These are phyloP conservation scores for Aureobasidium lini DNA, from an alignment of 2,329 filamentous ascomycete species.

Conservation along the genomic window DNA sequence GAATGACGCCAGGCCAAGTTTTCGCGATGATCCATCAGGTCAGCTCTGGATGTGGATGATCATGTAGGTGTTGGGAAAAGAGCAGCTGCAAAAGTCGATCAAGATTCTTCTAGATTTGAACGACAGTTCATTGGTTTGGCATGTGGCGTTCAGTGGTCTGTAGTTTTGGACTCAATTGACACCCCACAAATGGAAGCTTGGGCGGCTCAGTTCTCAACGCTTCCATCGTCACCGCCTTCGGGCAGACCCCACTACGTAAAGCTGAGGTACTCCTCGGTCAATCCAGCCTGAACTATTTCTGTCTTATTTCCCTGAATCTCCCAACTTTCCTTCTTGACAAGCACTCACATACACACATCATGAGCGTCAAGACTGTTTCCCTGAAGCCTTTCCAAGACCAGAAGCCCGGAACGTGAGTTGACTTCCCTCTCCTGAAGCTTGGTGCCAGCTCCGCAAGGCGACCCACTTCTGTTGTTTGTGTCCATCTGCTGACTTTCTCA, in stretches of 20 bases:
- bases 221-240: constrained; percentile 3
- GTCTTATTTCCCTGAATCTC: neutral
- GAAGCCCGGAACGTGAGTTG: constrained; percentile 95
- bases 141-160: neutral
- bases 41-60: neutral
- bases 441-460: neutral
- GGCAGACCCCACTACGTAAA: constrained; percentile 4
- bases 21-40: neutral
- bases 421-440: constrained; percentile 1
- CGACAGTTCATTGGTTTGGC: neutral
- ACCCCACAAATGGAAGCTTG: neutral
- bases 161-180: neutral
- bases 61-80: neutral
- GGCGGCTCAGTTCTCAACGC: constrained; percentile 9
- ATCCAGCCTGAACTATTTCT: neutral
- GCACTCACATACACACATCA: constrained; percentile 30
- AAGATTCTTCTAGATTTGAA: neutral
- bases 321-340: neutral
- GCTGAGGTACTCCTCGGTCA: neutral
- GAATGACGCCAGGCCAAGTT: neutral
- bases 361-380: constrained; percentile 72
- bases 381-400: constrained; percentile 87
- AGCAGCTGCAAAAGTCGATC: neutral
- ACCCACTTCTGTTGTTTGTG: neutral
- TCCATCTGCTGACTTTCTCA: neutral